Percentiles rank a stretch among this genome's conserved stretches.
Evolutionary conservation across 495 filamentous ascomycete genomes (phyloP).

Genomic region (Tuber magnatum): DNA sequence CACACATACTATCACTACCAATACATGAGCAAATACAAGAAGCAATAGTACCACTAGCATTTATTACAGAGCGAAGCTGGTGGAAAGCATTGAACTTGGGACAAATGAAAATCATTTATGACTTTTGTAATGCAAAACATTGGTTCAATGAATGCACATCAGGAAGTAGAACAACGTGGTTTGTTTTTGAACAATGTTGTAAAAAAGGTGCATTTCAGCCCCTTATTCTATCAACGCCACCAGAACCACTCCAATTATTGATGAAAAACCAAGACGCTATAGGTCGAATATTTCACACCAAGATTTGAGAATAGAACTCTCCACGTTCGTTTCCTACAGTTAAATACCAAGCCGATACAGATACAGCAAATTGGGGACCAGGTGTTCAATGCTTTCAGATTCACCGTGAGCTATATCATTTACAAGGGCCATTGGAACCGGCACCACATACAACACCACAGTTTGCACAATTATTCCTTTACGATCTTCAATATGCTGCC

Average conservation of each 20-base stretch:
- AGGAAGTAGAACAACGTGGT: not conserved
- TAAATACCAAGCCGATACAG: not conserved
- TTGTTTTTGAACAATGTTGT: not conserved
- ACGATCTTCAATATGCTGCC: not conserved
- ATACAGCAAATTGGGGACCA: not conserved
- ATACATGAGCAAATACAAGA: too few species aligned
- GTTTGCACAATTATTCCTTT: not conserved
- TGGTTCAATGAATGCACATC: not conserved
- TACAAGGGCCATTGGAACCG: not conserved
- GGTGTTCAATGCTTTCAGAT: not conserved
- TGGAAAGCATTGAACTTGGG: not conserved
- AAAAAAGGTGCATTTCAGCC: not conserved
- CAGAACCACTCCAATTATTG: not conserved
- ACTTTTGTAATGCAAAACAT: not conserved
- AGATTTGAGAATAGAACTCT: not conserved
- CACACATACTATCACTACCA: too few species aligned
- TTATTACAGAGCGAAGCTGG: too few species aligned
- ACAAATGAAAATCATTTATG: not conserved
- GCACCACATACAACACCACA: not conserved
- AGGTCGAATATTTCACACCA: not conserved
- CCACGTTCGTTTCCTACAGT: not conserved
- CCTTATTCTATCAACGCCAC: rapidly evolving
- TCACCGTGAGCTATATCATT: not conserved
- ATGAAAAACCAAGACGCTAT: not conserved
- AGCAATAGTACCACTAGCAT: too few species aligned